These are phyloP conservation scores for Trichophyton rubrum DNA, from an alignment of 2,329 filamentous ascomycete genomes.

Conservation along the genomic window DNA sequence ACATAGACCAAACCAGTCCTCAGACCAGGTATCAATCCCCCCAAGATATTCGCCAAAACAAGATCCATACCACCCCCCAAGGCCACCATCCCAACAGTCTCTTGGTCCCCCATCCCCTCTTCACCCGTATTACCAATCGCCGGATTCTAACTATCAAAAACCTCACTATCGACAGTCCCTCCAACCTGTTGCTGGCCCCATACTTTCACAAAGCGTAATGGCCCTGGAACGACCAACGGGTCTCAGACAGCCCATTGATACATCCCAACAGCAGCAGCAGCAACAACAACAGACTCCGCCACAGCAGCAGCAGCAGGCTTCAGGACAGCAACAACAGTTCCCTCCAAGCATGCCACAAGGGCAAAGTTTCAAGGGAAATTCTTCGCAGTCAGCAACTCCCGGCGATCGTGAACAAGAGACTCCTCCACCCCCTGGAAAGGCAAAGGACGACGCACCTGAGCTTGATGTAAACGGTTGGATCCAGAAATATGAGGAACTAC, in stretches of 20 bases:
- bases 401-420: slow-evolving; percentile 37
- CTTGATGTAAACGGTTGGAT: slow-evolving; percentile 35
- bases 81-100: slow-evolving; percentile 27
- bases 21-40: slow-evolving; percentile 13
- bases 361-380: slow-evolving; percentile 18
- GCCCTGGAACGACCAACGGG: slow-evolving; percentile 13
- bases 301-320: not conserved
- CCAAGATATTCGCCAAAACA: slow-evolving; percentile 13
- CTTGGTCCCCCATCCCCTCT: slow-evolving; percentile 26
- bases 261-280: slow-evolving; percentile 1
- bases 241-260: slow-evolving; percentile 11
- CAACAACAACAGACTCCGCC: slow-evolving; percentile 1
- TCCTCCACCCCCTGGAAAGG: slow-evolving; percentile 26
- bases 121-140: slow-evolving; percentile 12
- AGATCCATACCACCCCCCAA: slow-evolving; percentile 18
- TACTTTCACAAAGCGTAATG: slow-evolving; percentile 9
- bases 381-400: slow-evolving; percentile 19
- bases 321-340: slow-evolving; percentile 7
- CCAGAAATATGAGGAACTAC: slow-evolving; percentile 35
- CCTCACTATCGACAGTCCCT: slow-evolving; percentile 13
- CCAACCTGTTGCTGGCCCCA: slow-evolving; percentile 10
- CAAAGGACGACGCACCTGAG: slow-evolving; percentile 29
- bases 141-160: slow-evolving; percentile 16
- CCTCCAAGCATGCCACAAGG: slow-evolving; percentile 16
- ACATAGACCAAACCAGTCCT: slow-evolving; percentile 11